Base-by-base conservation (phyloP, 2,329 filamentous ascomycete genomes). In the Penicillium capsulatum region DNA sequence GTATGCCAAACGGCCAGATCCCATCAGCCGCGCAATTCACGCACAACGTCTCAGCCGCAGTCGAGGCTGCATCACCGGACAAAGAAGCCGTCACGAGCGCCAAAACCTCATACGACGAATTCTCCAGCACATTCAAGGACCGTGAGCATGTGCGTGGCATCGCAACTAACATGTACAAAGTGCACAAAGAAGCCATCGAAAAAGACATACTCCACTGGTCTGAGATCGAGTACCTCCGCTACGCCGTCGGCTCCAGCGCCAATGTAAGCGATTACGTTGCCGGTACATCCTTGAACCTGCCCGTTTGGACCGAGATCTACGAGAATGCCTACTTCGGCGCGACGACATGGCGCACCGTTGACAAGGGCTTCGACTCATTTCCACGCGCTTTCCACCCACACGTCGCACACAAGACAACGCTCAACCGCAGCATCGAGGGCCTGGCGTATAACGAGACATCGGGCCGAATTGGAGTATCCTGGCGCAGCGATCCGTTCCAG, bases 261-360 rank as follows among this genome's bases (percentile, higher is more conserved):
- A 78, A 80, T 51, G 72, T 74, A 48, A 78, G 74, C 1, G 76
- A 83, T 47, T 64, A 75, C 4, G 70, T 71, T 1, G 71, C 71
- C 5, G 67, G 63, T 14, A 59, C 69, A 2, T 63, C 61, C 19
- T 9, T 22, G 1, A 61, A 64, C 7, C 65, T 68, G 7, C 71
- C 68, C 34, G 80, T 61, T 7, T 61, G 79, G 60, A 67, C 72
- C 6, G 67, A 65, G 48, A 55, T 75, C 10, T 78, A 79, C 47
- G 80, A 83, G 2, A 65, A 65, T 4, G 66, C 77, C 4, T 84
- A 83, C 60, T 83, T 83, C 55, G 53, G 59, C 1, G 79, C 80
- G 0, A 75, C 75, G 0, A 68, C 70, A 3, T 84, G 77, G 77
- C 69, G 67, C n/a, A 84, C 81, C 3, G 83, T 85, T 46, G 77